Conservation (phyloP, 106 monocot genomes). For the Allium fistulosum region DNA sequence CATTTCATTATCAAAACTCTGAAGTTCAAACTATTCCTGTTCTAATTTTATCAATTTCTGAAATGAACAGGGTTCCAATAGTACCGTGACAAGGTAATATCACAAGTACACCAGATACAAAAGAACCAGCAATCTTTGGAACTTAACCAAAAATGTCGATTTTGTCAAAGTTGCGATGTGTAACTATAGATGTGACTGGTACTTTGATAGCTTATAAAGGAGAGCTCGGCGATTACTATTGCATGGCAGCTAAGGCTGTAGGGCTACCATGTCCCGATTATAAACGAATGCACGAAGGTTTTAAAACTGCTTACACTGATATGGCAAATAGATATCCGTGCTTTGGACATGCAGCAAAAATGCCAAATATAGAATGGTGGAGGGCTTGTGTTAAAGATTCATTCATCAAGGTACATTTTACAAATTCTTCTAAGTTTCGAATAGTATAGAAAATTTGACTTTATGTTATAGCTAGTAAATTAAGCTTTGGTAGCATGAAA, state of each 20-base stretch:
- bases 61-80: background rate
- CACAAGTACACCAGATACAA: background rate
- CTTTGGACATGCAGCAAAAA: conserved; percentile 77
- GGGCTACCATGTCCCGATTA: conserved; percentile 92
- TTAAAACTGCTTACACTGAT: conserved; percentile 76
- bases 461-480: too few species aligned
- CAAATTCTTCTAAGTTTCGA: too few species aligned
- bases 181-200: conserved; percentile 92
- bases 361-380: conserved; percentile 95
- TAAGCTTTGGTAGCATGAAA: too few species aligned
- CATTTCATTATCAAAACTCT: too few species aligned
- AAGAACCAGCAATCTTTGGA: background rate
- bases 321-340: conserved; percentile 85
- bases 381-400: conserved; percentile 87
- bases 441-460: too few species aligned
- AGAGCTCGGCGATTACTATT: conserved; percentile 96
- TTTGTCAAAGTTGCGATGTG: conserved; percentile 64
- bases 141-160: conserved; percentile 43
- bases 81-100: background rate
- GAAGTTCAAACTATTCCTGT: background rate
- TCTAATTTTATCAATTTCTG: background rate
- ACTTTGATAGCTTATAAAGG: conserved; percentile 98
- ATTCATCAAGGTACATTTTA: conserved; percentile 52
- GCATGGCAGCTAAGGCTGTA: conserved; percentile 92
- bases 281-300: conserved; percentile 93